phyloP scores from a whole-genome alignment of 305 asterid species.

The Fraxinus velutina region DNA sequence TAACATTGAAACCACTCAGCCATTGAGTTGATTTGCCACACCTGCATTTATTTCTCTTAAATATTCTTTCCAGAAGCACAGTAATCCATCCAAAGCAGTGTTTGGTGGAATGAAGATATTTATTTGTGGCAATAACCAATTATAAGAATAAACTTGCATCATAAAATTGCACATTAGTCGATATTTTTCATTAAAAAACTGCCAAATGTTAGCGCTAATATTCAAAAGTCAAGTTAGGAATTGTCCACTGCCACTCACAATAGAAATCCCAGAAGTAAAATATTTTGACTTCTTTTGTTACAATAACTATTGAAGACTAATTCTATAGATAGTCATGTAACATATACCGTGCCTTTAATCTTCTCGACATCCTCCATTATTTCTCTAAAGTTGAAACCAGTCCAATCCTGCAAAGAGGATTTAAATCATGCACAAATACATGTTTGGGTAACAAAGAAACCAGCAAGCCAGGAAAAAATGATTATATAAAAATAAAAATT shows the following conservation, averaged over 20 bases:
- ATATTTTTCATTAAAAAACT: neutral
- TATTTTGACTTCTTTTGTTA: neutral
- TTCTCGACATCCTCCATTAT: conserved; percentile 97
- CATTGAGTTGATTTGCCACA: neutral
- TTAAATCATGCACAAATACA: conserved; percentile 12
- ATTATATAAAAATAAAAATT: neutral
- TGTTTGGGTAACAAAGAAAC: conserved; percentile 12
- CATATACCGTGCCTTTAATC: conserved; percentile 96
- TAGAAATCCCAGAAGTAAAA: neutral
- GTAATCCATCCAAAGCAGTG: neutral
- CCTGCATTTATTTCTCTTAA: neutral
- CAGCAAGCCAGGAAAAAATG: neutral
- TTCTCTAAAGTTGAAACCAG: conserved; percentile 81
- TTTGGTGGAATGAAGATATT: neutral
- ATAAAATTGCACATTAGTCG: neutral
- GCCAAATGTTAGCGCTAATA: neutral
- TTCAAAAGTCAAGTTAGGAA: neutral
- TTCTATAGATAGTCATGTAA: conserved; percentile 8
- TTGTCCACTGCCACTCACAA: neutral
- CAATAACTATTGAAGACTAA: neutral
- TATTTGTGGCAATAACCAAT: neutral
- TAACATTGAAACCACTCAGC: neutral
- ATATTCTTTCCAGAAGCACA: neutral
- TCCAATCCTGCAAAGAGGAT: conserved; percentile 81
- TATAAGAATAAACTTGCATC: neutral